phyloP scores from a whole-genome alignment of 306 rosid genomes.

The Geum urbanum region DNA sequence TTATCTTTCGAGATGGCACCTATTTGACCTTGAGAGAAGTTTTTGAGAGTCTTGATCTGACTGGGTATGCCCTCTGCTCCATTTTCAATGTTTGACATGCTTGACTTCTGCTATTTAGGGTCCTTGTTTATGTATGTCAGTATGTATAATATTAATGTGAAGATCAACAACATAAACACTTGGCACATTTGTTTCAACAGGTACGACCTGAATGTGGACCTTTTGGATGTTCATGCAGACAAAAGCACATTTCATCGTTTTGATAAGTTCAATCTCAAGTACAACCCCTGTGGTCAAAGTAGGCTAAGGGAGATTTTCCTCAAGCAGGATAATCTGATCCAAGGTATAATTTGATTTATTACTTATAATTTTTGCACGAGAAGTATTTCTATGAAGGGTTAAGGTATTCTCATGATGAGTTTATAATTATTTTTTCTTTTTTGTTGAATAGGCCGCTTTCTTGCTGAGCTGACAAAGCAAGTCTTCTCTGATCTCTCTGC shows the following conservation, averaged over 20 bases:
- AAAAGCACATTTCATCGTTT: slow-evolving; percentile 99
- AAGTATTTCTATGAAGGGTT: not conserved
- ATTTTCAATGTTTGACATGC: not conserved
- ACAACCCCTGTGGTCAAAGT: slow-evolving; percentile 99
- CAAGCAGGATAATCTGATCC: slow-evolving; percentile 96
- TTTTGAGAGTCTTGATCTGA: slow-evolving; percentile 92
- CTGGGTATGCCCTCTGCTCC: slow-evolving; percentile 54
- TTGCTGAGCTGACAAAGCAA: slow-evolving; percentile 90
- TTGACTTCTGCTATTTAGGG: not conserved
- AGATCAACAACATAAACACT: slow-evolving; percentile 22
- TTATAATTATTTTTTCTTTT: not conserved
- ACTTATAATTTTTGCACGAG: not conserved
- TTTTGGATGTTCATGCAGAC: slow-evolving; percentile 99
- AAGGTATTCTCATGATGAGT: not conserved
- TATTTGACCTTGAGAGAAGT: slow-evolving; percentile 97
- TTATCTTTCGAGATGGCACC: slow-evolving; percentile 98
- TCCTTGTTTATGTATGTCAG: not conserved
- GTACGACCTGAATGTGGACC: slow-evolving; percentile 97
- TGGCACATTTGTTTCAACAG: slow-evolving; percentile 44
- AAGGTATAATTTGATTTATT: slow-evolving; percentile 50
- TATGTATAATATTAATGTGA: slow-evolving; percentile 8
- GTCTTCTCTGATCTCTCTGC: slow-evolving; percentile 89
- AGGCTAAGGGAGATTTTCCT: slow-evolving; percentile 98
- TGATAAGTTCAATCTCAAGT: slow-evolving; percentile 96
- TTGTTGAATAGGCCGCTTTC: slow-evolving; percentile 69